Evolutionary conservation across 1,284 basidiomycete genomes (phyloP), one percentile per base, ranked within the genome.

Genomic region (Apiotrichum mycotoxinovorans): DNA sequence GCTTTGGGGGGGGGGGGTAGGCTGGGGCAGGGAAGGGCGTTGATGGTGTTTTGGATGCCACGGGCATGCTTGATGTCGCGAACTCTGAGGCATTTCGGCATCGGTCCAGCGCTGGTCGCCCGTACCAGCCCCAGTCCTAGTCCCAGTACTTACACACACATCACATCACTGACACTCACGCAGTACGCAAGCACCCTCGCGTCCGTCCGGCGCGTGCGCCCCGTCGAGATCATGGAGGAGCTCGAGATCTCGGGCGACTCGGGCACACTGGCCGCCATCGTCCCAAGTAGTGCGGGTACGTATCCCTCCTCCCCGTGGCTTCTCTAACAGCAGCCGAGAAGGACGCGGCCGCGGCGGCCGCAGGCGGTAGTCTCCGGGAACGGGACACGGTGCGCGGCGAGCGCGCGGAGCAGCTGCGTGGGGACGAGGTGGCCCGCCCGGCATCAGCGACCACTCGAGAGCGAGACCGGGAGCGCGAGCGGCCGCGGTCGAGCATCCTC

Each of bases 201-300:
- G 22, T 71, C 72, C 0, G 67, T 72, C 12, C 58, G 72, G 38
- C 70, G 70, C 38, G 72, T 74, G 25, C 63, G 64, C 25, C 69
- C 74, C 8, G 64, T 63, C 17, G 64, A 65, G 18, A 73, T 76
- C n/a, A 50, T 73, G 30, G 72, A 74, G 35, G 72, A 78, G 44
- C 63, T 73, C 22, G 74, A 77, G 37, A 61, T 62, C 17, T 68
- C 67, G 22, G 69, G 65, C 1, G 69, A 70, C 54, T 68, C 62
- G 18, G 58, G 53, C n/a, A 25, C 35, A n/a, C 46, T 48, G 15
- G 25, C 43, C 15, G 37, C 37, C 4, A 4, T 38, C 8, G n/a
- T n/a, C n/a, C n/a, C n/a, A n/a, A n/a, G n/a, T n/a, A n/a, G n/a
- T n/a, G 14, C 23, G 23, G 12, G 22, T 20, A 15, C 9, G 11